A percentile compares a stretch with the other conserved stretches of the same genome.
phyloP scores from a whole-genome alignment of 306 rosid species.

The Mimosa pudica region DNA sequence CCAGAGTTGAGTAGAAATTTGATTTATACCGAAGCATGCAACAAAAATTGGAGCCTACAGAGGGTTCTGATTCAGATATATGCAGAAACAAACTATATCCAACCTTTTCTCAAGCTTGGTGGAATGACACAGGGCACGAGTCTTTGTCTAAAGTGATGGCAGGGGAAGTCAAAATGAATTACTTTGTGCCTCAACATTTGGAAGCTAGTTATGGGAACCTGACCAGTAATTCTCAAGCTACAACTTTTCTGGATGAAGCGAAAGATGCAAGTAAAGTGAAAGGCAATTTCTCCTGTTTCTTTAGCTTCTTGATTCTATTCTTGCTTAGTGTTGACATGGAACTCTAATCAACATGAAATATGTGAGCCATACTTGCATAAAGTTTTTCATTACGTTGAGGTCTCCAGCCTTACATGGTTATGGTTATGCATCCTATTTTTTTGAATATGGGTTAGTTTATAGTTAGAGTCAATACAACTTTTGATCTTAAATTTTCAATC shows the following conservation, averaged over 20 bases:
- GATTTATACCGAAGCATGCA: slow-evolving; percentile 33
- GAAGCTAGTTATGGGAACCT: slow-evolving; percentile 23
- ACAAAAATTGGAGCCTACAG: slow-evolving; percentile 17
- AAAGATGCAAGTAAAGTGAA: background rate
- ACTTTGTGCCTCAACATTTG: slow-evolving; percentile 23
- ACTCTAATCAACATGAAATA: background rate
- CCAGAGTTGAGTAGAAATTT: slow-evolving; percentile 5
- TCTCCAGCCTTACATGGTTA: too few relatives aligned
- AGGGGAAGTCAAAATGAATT: slow-evolving; percentile 21
- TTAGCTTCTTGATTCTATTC: background rate
- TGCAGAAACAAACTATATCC: background rate
- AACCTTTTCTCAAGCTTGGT: slow-evolving; percentile 33
- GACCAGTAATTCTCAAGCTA: slow-evolving; percentile 12
- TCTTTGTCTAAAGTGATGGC: slow-evolving; percentile 18
- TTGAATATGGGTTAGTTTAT: too few relatives aligned
- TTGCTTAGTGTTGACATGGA: background rate
- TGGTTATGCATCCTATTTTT: too few relatives aligned
- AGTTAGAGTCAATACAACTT: too few relatives aligned
- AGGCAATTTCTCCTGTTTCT: background rate
- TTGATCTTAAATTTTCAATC: too few relatives aligned
- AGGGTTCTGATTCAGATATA: slow-evolving; percentile 14
- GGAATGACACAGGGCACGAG: slow-evolving; percentile 31
- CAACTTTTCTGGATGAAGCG: slow-evolving; percentile 12
- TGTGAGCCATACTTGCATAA: background rate
- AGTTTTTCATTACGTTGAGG: too few relatives aligned